A percentile compares a stretch with the other conserved stretches of the same genome.
Conservation (phyloP, 2,329 filamentous ascomycete genomes). For the Ophioceras dolichostomum region DNA sequence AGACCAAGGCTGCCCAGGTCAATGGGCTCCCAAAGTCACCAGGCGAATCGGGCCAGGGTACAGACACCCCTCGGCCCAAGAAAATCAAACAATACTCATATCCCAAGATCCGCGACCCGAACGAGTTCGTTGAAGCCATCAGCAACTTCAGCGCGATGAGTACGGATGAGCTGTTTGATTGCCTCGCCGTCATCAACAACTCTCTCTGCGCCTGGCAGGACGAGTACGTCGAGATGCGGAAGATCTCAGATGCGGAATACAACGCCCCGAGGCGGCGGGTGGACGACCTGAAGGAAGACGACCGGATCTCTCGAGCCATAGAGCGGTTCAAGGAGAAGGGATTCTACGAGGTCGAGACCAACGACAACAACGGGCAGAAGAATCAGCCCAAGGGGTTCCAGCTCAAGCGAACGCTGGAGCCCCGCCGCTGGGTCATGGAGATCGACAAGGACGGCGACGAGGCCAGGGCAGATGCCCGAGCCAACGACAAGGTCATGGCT, state of each 20-base stretch:
- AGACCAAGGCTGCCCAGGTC: not conserved
- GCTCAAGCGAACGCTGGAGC: conserved; percentile 2
- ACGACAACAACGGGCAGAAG: conserved; percentile 22
- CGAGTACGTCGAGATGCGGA: conserved; percentile 38
- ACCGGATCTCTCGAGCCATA: conserved; percentile 26
- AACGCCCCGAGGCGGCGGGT: conserved; percentile 39
- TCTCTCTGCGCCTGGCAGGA: conserved; percentile 38
- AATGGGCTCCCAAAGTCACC: not conserved
- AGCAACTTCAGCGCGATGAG: conserved; percentile 37
- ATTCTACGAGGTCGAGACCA: conserved; percentile 16
- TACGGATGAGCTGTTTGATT: conserved; percentile 29
- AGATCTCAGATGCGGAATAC: conserved; percentile 43
- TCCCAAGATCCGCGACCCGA: conserved; percentile 35
- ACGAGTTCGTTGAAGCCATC: conserved; percentile 34
- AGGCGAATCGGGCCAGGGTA: not conserved
- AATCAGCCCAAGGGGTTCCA: conserved; percentile 17
- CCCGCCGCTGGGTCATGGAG: conserved; percentile 22
- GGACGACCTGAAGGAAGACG: conserved; percentile 20
- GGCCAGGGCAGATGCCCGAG: conserved; percentile 28
- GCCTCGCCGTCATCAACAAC: conserved; percentile 30
- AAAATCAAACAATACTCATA: conserved; percentile 19
- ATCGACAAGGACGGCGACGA: conserved; percentile 30
- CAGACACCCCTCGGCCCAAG: not conserved
- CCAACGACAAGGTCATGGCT: conserved; percentile 46
- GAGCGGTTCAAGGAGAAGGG: conserved; percentile 14